These are phyloP conservation scores for Ustilago hordei DNA, from an alignment of 1,284 basidiomycete species.

Conservation along the genomic window DNA sequence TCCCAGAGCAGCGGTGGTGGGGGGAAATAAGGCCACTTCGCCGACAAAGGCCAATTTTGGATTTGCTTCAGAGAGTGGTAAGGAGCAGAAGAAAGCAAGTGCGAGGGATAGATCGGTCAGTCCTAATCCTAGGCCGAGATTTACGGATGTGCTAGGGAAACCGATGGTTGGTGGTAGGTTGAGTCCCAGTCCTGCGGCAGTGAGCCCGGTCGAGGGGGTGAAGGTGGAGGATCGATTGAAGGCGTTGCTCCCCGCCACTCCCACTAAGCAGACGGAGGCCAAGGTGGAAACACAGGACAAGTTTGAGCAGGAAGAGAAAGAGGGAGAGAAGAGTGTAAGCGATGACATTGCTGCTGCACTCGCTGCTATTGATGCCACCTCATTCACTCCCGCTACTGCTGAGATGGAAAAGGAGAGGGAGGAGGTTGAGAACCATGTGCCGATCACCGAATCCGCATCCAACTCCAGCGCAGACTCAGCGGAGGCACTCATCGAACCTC, in stretches of 20 bases:
- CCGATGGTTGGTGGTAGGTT: constrained; percentile 44
- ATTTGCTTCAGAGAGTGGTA: constrained; percentile 27
- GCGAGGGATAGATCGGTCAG: constrained; percentile 35
- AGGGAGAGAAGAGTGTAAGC: constrained; percentile 27
- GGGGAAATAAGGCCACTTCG: constrained; percentile 22
- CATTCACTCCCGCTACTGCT: constrained; percentile 4
- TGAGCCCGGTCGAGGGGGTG: constrained; percentile 11
- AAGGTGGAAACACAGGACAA: constrained; percentile 11
- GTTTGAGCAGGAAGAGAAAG: constrained; percentile 17
- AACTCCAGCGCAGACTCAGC: constrained; percentile 23
- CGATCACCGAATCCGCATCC: constrained; percentile 21
- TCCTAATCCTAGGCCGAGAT: constrained; percentile 53
- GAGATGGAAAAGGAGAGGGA: neutral
- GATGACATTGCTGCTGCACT: constrained; percentile 32
- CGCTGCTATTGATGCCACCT: constrained; percentile 24
- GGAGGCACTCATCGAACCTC: constrained; percentile 18
- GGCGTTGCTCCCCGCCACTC: constrained; percentile 38
- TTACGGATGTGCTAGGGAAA: constrained; percentile 57
- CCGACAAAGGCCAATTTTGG: constrained; percentile 44
- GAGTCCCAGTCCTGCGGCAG: constrained; percentile 27
- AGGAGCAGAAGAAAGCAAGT: constrained; percentile 16
- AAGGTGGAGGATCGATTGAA: constrained; percentile 58
- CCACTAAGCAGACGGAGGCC: neutral
- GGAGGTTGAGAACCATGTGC: constrained; percentile 14
- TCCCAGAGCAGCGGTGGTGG: constrained; percentile 12